phyloP scores from a whole-genome alignment of 306 rosid species.

The Argentina anserina region DNA sequence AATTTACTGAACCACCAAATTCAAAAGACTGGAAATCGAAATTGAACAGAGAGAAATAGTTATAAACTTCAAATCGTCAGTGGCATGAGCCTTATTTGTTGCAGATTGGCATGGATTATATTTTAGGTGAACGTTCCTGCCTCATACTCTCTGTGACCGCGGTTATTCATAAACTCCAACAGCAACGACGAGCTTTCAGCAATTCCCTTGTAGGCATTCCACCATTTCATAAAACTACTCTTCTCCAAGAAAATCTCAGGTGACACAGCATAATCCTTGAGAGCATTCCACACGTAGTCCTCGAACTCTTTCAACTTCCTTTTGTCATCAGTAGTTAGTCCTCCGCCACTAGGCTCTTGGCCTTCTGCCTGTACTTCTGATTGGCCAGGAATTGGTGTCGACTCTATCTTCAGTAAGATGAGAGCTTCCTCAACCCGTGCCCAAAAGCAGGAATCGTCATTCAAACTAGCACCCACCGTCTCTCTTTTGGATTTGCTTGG shows the following conservation, averaged over 20 bases:
- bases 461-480: constrained; percentile 37
- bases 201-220: constrained; percentile 36
- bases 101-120: background rate
- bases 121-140: constrained; percentile 3
- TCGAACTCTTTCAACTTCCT: constrained; percentile 44
- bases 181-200: constrained; percentile 28
- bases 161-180: constrained; percentile 29
- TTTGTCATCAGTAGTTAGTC: background rate
- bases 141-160: constrained; percentile 22
- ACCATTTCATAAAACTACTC: constrained; percentile 64
- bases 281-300: constrained; percentile 35
- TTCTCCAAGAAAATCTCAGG: constrained; percentile 54
- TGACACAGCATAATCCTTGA: constrained; percentile 42
- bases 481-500: constrained; percentile 4
- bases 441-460: constrained; percentile 71
- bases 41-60: too few relatives aligned
- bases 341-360: background rate
- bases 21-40: too few relatives aligned
- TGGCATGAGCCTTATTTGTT: background rate
- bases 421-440: constrained; percentile 63
- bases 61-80: background rate
- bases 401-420: constrained; percentile 28
- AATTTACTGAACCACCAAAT: too few relatives aligned
- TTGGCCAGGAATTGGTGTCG: too few relatives aligned
- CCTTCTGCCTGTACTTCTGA: too few relatives aligned